Conservation (phyloP, 306 rosid genomes). For the Begonia peltatifolia region DNA sequence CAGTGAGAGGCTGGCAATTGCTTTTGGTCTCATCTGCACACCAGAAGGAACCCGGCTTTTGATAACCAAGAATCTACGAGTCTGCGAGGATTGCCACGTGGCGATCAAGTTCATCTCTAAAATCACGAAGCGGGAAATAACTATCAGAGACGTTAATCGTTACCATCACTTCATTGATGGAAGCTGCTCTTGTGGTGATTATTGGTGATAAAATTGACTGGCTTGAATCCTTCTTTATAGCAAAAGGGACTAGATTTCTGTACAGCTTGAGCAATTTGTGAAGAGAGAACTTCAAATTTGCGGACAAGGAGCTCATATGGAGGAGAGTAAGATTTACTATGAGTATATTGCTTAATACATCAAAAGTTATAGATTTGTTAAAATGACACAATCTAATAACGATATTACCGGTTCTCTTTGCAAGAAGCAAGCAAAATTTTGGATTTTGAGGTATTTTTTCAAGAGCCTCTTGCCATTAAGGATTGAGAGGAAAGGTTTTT, state of each 20-base stretch:
- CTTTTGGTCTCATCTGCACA: constrained; percentile 68
- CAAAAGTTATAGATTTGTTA: too few relatives aligned
- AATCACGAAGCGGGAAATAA: constrained; percentile 51
- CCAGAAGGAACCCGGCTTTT: constrained; percentile 42
- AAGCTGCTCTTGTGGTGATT: constrained; percentile 49
- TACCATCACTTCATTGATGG: constrained; percentile 65
- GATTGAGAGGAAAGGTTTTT: too few relatives aligned
- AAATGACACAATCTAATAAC: too few relatives aligned
- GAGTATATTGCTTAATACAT: too few relatives aligned
- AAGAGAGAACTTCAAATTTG: too few relatives aligned
- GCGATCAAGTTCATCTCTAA: constrained; percentile 59
- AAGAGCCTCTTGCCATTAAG: too few relatives aligned
- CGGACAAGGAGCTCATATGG: too few relatives aligned
- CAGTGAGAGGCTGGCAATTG: constrained; percentile 73
- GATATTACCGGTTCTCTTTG: too few relatives aligned
- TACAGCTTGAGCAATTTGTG: too few relatives aligned
- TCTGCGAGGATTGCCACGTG: constrained; percentile 71
- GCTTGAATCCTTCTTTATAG: background rate
- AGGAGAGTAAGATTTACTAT: too few relatives aligned
- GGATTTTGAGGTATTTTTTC: too few relatives aligned
- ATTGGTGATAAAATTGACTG: constrained; percentile 25
- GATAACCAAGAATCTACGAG: constrained; percentile 56
- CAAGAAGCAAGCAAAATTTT: too few relatives aligned
- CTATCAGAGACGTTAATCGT: constrained; percentile 60
- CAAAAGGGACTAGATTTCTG: background rate